Evolutionary conservation across 2,329 filamentous ascomycete genomes (phyloP), one percentile per base, ranked within the genome.

Genomic region (Botrytis cinerea): DNA sequence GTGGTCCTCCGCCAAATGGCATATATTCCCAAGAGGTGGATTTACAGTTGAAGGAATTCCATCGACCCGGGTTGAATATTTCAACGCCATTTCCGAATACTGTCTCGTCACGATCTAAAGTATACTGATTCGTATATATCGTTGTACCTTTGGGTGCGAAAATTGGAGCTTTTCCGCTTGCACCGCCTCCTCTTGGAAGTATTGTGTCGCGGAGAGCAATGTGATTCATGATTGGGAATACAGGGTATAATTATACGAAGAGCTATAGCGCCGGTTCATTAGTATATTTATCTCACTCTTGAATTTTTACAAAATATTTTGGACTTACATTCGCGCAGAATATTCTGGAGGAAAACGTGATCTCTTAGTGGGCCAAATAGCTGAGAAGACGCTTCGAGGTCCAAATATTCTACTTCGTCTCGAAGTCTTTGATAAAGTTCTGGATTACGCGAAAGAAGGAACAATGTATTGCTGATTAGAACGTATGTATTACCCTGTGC

Each of bases 261-360:
- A 25, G 51, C 67, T 70, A 25, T 5, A 70, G 20, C 7, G n/a
- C 3, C 2, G 4, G 0, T 43, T n/a, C 5, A 40, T 46, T 3
- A 38, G 32, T 40, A 12, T 7, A 32, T 22, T 8, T 1, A 3
- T 46, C n/a, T 14, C 2, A 6, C 22, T 68, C 4, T 14, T 14
- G 5, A 25, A 51, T 51, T 6, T 5, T 6, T 5, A 25, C 10
- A 12, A 22, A 14, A 86, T 86, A 81, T 87, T 87, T 76, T 1
- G 84, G 70, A 90, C 79, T 73, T 89, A 89, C 71, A 51, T 83
- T 84, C 78, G 88, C 82, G 45, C 84, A 82, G 76, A 83, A 85
- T 72, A 6, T 51, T 51, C 5, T 51, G 48, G 0, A 51, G 25
- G 5, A 51, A 51, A n/a, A 16, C 25, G 10, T 51, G 25, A 51